phyloP scores from a whole-genome alignment of 106 monocot genomes.

The Phalaenopsis aphrodite region DNA sequence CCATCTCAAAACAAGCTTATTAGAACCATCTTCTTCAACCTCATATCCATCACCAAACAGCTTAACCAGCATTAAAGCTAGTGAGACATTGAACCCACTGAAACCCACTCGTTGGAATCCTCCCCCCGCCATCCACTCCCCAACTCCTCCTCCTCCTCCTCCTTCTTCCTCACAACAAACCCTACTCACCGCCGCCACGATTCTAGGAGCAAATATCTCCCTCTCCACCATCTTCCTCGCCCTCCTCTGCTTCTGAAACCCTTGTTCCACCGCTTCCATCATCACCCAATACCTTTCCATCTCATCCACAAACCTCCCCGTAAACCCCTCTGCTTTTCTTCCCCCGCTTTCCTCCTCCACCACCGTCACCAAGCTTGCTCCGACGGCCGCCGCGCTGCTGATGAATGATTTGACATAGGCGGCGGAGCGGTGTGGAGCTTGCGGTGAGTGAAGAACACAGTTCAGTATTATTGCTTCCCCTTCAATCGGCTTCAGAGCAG shows the following conservation, averaged over 20 bases:
- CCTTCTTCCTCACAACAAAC: not conserved
- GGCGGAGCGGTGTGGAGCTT: not conserved
- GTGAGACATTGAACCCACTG: slow-evolving; percentile 38
- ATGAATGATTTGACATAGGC: slow-evolving; percentile 26
- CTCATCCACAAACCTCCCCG: slow-evolving; percentile 27
- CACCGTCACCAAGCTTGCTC: slow-evolving; percentile 13
- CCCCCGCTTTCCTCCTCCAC: slow-evolving; percentile 7
- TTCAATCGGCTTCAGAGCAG: slow-evolving; percentile 17
- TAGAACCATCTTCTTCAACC: slow-evolving; percentile 24
- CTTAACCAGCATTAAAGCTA: slow-evolving; percentile 30
- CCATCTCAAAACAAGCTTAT: slow-evolving; percentile 37
- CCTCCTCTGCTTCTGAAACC: slow-evolving; percentile 28
- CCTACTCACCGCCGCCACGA: slow-evolving; percentile 21
- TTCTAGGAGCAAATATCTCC: slow-evolving; percentile 28
- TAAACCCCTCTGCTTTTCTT: slow-evolving; percentile 7
- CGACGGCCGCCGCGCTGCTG: not conserved
- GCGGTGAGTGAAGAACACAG: slow-evolving; percentile 34
- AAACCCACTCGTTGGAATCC: slow-evolving; percentile 22
- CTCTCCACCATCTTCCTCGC: slow-evolving; percentile 35
- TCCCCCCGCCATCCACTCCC: slow-evolving; percentile 27
- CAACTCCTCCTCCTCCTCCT: not conserved
- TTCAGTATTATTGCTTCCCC: slow-evolving; percentile 31
- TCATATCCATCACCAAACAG: slow-evolving; percentile 34
- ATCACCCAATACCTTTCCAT: slow-evolving; percentile 37
- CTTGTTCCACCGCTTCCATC: slow-evolving; percentile 32